Base-by-base conservation (phyloP, 2,329 filamentous ascomycete genomes). In the Colletotrichum liaoningense region DNA sequence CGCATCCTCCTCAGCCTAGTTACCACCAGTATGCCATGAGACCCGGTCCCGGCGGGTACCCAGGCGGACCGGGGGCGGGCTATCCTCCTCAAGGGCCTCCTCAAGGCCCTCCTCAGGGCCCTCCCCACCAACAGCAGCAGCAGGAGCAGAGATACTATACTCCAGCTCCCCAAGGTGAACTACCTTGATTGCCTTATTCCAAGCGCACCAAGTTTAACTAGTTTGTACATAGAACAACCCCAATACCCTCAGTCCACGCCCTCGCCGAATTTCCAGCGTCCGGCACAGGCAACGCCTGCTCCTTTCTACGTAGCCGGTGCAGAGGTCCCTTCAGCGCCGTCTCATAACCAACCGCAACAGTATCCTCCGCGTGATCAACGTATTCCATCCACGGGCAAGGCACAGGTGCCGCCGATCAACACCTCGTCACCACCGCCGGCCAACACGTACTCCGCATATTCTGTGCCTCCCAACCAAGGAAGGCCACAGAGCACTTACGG, bases 1-100 rank as follows among this genome's bases (percentile, higher is more conserved):
- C 95, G 1, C 96, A 98, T 77, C 93, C 95, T n/a, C 91, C 94
- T 65, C 93, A 94, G 79, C 91, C 93, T 59, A 91, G 88, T 76
- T 97, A 96, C 80, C 92, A 93, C 78, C 91, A 94, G 77, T 91
- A 91, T 75, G 84, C 86, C 56, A 86, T 91, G 83, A 86, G 88
- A 38, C 88, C 88, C 14, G 84, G 83, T 56, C 79, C 79, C n/a
- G 81, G 85, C 26, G 86, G 84, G 5, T 89, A 88, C 76, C 82
- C 79, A 14, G 77, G 78, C 16, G 80, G 79, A 26, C 77, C 77
- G 22, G 78, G 68, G 68, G 60, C 56, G 30, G 80, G 83, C 60
- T 85, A 86, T 73, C 82, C 83, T 68, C 79, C 84, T 38, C 85
- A 85, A 63, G 84, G 82, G 14, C 84, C 82, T 22, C 81, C 84